These are phyloP conservation scores for Diaporthe ilicicola DNA, from an alignment of 2,329 filamentous ascomycete genomes.

Conservation along the genomic window DNA sequence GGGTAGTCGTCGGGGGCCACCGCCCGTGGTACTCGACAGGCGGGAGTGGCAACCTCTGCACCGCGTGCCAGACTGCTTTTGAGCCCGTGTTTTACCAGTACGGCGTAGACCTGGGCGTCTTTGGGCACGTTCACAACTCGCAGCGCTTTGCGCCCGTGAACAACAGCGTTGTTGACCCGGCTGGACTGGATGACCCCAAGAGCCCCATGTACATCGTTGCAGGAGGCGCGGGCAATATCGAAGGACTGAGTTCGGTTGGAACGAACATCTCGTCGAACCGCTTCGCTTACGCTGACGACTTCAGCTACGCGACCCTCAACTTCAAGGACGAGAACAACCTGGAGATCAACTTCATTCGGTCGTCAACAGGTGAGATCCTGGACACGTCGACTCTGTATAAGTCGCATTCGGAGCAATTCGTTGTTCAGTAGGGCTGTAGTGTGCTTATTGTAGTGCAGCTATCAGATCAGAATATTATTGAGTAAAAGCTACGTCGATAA, in stretches of 20 bases:
- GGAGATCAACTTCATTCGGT: slow-evolving; percentile 59
- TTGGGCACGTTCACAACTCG: slow-evolving; percentile 67
- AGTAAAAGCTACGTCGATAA: too few species aligned
- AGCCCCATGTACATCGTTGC: slow-evolving; percentile 64
- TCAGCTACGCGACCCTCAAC: slow-evolving; percentile 58
- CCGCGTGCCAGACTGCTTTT: slow-evolving; percentile 59
- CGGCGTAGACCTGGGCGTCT: slow-evolving; percentile 64
- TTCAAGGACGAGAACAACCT: slow-evolving; percentile 56
- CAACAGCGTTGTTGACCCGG: slow-evolving; percentile 46
- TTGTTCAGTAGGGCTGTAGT: slow-evolving; percentile 44
- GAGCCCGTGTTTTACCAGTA: slow-evolving; percentile 63
- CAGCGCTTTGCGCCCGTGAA: slow-evolving; percentile 58
- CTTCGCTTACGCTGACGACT: slow-evolving; percentile 61
- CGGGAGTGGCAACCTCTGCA: slow-evolving; percentile 45
- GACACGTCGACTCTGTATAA: slow-evolving; percentile 60
- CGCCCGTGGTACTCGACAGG: slow-evolving; percentile 57
- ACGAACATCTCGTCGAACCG: slow-evolving; percentile 51
- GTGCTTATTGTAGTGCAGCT: not conserved
- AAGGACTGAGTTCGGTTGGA: slow-evolving; percentile 56
- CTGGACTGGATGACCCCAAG: slow-evolving; percentile 48
- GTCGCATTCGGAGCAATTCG: slow-evolving; percentile 54
- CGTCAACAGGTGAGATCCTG: slow-evolving; percentile 55
- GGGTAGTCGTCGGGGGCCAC: slow-evolving; percentile 56
- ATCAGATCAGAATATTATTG: not conserved
- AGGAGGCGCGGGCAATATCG: slow-evolving; percentile 65